Evolutionary conservation across 306 rosid genomes (phyloP).

Genomic region (Quercus mongolica): DNA sequence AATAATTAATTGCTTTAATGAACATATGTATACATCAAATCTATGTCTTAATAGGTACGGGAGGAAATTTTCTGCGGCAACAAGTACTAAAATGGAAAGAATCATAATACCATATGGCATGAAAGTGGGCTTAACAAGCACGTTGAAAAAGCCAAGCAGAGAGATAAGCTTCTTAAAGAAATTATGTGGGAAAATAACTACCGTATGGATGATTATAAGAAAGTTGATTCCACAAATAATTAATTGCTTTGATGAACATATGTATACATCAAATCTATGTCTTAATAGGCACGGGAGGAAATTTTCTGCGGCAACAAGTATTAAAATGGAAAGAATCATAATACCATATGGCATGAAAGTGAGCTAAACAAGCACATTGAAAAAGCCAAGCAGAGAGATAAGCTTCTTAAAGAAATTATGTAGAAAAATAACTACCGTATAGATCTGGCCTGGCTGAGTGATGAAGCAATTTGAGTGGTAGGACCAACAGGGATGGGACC

Average conservation of each 20-base stretch:
- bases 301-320: background rate
- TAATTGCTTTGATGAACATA: background rate
- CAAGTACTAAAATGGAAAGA: background rate
- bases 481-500: conserved; percentile 87
- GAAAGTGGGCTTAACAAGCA: background rate
- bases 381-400: background rate
- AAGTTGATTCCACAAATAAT: no score
- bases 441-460: conserved; percentile 75
- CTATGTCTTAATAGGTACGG: background rate
- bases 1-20: background rate
- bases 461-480: conserved; percentile 56
- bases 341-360: background rate
- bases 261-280: background rate
- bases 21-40: background rate
- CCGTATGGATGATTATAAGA: conserved; percentile 38
- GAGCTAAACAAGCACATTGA: background rate
- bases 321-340: background rate
- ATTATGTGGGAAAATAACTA: conserved; percentile 20
- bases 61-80: background rate
- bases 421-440: conserved; percentile 51
- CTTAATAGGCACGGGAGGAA: background rate
- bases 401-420: conserved; percentile 7
- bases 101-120: background rate
- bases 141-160: background rate
- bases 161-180: conserved; percentile 6